phyloP scores from a whole-genome alignment of 2,329 filamentous ascomycete genomes.

The Nemania bipapillata region DNA sequence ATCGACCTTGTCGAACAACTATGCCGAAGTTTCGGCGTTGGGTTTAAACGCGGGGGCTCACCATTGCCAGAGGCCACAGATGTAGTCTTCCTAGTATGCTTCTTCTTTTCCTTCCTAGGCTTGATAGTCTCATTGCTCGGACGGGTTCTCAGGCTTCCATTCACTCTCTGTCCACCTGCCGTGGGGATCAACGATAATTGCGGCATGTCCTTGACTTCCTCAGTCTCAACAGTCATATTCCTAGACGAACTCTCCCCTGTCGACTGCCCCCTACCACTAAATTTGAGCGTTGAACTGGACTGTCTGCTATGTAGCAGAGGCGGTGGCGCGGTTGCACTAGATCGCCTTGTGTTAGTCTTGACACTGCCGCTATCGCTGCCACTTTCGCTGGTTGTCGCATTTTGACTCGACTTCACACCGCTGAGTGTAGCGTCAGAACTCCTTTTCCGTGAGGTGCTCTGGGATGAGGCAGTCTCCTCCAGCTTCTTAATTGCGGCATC shows the following conservation, averaged over 20 bases:
- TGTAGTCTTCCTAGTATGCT: slow-evolving; percentile 77
- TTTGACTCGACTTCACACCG: slow-evolving; percentile 61
- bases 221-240: slow-evolving; percentile 97
- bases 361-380: slow-evolving; percentile 74
- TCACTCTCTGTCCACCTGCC: slow-evolving; percentile 70
- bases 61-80: slow-evolving; percentile 76
- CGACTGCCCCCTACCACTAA: slow-evolving; percentile 73
- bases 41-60: slow-evolving; percentile 61
- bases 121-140: slow-evolving; percentile 95
- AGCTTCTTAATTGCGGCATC: slow-evolving; percentile 63
- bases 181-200: slow-evolving; percentile 78
- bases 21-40: slow-evolving; percentile 54
- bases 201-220: slow-evolving; percentile 91
- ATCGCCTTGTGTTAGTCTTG: slow-evolving; percentile 56
- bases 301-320: slow-evolving; percentile 70
- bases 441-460: slow-evolving; percentile 53
- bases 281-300: slow-evolving; percentile 73
- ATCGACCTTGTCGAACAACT: slow-evolving; percentile 56
- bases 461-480: slow-evolving; percentile 60
- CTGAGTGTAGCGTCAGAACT: slow-evolving; percentile 55
- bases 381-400: slow-evolving; percentile 63
- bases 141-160: slow-evolving; percentile 82
- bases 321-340: slow-evolving; percentile 58
- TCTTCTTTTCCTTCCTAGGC: slow-evolving; percentile 93
- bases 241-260: slow-evolving; percentile 76